Conservation (phyloP, 2,329 filamentous ascomycete genomes). For the Ilyonectria robusta region DNA sequence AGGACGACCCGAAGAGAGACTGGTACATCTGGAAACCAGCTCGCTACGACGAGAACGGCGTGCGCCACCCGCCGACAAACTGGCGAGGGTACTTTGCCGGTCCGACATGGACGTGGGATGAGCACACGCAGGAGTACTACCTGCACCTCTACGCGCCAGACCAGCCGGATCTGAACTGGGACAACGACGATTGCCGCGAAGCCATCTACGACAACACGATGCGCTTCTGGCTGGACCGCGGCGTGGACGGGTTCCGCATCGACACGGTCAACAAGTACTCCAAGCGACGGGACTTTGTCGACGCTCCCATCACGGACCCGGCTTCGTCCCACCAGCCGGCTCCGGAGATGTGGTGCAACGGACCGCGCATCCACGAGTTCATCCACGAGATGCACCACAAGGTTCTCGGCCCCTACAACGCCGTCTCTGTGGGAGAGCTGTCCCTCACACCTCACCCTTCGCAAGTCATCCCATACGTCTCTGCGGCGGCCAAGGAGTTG, state of each 20-base stretch:
- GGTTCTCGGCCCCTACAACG: constrained; percentile 67
- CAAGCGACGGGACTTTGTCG: constrained; percentile 70
- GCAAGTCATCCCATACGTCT: constrained; percentile 70
- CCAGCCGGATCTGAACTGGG: constrained; percentile 86
- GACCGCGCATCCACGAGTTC: constrained; percentile 74
- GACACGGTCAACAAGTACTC: constrained; percentile 79
- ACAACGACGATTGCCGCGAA: constrained; percentile 74
- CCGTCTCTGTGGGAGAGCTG: constrained; percentile 75
- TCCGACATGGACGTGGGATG: constrained; percentile 68
- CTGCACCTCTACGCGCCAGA: constrained; percentile 75
- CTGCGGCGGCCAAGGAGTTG: constrained; percentile 65
- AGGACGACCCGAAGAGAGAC: constrained; percentile 67
- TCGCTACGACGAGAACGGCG: constrained; percentile 66
- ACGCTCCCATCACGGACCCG: constrained; percentile 62
- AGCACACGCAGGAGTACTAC: constrained; percentile 66
- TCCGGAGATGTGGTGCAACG: constrained; percentile 69
- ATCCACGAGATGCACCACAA: constrained; percentile 70
- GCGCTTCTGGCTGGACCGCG: constrained; percentile 81
- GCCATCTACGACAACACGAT: constrained; percentile 78
- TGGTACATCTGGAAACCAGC: constrained; percentile 78
- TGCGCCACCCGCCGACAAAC: constrained; percentile 72
- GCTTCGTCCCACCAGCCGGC: constrained; percentile 58
- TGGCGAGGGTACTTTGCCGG: constrained; percentile 64
- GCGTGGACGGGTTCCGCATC: constrained; percentile 76
- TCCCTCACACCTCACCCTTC: constrained; percentile 67